Evolutionary conservation across 305 asterid species (phyloP).

Genomic region (Stenogyne calaminthoides): DNA sequence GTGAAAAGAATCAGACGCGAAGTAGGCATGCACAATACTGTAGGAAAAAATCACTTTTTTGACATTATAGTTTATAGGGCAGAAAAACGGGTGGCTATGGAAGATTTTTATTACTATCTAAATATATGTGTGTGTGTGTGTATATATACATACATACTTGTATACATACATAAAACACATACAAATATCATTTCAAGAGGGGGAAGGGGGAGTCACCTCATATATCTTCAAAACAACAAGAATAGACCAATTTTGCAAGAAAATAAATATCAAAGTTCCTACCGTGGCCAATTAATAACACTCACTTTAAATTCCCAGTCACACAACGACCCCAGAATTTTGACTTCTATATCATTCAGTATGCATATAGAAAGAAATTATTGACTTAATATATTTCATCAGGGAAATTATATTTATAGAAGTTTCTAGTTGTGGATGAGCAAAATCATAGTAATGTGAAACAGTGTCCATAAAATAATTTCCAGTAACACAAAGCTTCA

Average conservation of each 20-base stretch:
- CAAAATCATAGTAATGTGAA: background rate
- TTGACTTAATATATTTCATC: background rate
- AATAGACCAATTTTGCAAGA: background rate
- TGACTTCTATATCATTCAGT: background rate
- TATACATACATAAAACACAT: no score
- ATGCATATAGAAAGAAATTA: background rate
- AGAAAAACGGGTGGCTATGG: background rate
- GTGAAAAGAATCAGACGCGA: slow-evolving; percentile 8
- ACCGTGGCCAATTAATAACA: background rate
- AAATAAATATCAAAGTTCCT: background rate
- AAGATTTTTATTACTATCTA: background rate
- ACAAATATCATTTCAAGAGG: background rate
- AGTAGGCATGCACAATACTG: slow-evolving; percentile 1
- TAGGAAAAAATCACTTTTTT: background rate
- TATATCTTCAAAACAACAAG: background rate
- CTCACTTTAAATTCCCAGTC: background rate
- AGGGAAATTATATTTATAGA: background rate
- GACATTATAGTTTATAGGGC: background rate
- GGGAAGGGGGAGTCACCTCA: background rate
- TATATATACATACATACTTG: no score
- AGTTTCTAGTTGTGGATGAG: background rate
- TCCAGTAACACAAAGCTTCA: background rate
- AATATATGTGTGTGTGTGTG: no score
- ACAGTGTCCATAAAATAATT: background rate
- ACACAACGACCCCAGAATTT: background rate